Evolutionary conservation across 106 monocot species (phyloP), one percentile per base, ranked within the genome.

Genomic region (Agapanthus africanus): DNA sequence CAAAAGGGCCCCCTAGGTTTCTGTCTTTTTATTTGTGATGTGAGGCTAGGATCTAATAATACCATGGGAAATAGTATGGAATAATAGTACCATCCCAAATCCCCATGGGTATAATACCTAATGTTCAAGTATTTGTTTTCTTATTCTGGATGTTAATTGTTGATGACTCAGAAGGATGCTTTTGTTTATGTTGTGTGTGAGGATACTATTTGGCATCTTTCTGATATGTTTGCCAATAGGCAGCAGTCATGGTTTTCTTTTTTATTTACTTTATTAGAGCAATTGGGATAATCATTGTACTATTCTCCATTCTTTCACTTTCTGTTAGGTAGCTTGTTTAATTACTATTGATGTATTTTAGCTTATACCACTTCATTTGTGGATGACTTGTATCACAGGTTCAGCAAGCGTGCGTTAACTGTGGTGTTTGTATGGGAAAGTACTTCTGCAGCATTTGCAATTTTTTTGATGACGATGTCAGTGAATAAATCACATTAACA

Each of bases 391-490:
- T 14, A 26, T 47, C 21, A 39, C 79, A 87, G 87, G 83, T 78
- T 51, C 73, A 37, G 13, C 80, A 87, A 78, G 63, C 80, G 34
- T 87, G 87, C 67, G 72, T 83, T 38, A 83, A 83, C 22, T 87
- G 87, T 37, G 83, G 83, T 70, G 83, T 83, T 11, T 83, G 78
- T 63, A 87, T 87, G 87, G 87, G 80, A 23, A 80, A 78, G 50
- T 87, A 80, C 67, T 87, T 80, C 28, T 87, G 87, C 42, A 47
- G 40, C 30, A 70, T 54, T 11, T 87, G 87, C 80, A 87, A 83
- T 34, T 70, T 87, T 2, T 83, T 80, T 61, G 87, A 87, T 66
- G 86, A 87, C 74, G 87, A 87, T 80, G 87, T 87, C 22, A 83
- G 87, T 77, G 26, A 26, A 46, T 16, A 35, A 42, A 42, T 64